Evolutionary conservation across 1,284 basidiomycete genomes (phyloP).

Genomic region (Ustilago curta): DNA sequence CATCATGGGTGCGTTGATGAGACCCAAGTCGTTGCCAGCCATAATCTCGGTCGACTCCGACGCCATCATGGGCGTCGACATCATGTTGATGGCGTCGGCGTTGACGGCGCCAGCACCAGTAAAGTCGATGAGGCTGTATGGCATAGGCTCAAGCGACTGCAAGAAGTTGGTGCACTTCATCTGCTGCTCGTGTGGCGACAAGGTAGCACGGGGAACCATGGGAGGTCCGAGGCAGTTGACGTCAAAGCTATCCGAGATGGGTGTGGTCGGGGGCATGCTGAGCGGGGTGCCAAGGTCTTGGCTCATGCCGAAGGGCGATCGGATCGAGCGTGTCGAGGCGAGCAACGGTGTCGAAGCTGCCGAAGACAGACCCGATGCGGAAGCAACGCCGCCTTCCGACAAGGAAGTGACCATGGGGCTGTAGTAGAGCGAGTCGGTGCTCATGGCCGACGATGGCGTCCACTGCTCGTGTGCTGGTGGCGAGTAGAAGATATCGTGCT

Average conservation of each 20-base stretch:
- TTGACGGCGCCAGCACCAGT: constrained; percentile 16
- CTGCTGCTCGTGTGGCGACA: constrained; percentile 49
- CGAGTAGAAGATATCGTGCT: constrained; percentile 54
- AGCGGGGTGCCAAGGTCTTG: constrained; percentile 49
- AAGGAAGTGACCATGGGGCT: constrained; percentile 48
- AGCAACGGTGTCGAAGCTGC: constrained; percentile 51
- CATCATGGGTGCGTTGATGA: constrained; percentile 39
- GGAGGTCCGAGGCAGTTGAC: constrained; percentile 51
- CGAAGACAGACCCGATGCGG: constrained; percentile 39
- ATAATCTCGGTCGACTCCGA: constrained; percentile 35
- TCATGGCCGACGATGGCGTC: constrained; percentile 47
- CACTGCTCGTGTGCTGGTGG: constrained; percentile 45
- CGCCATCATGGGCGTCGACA: constrained; percentile 35
- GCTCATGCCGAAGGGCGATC: constrained; percentile 46
- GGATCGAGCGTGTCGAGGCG: constrained; percentile 32
- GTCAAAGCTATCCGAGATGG: constrained; percentile 48
- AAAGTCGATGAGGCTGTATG: constrained; percentile 45
- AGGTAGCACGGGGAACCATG: constrained; percentile 41
- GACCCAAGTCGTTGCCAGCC: constrained; percentile 49
- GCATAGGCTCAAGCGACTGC: constrained; percentile 50
- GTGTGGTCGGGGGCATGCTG: constrained; percentile 51
- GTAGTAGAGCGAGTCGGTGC: constrained; percentile 51
- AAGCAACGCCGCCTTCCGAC: constrained; percentile 36
- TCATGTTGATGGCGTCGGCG: constrained; percentile 25
- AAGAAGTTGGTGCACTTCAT: constrained; percentile 54